Conservation (phyloP, 2,329 filamentous ascomycete genomes). For the Pseudopithomyces maydicus region DNA sequence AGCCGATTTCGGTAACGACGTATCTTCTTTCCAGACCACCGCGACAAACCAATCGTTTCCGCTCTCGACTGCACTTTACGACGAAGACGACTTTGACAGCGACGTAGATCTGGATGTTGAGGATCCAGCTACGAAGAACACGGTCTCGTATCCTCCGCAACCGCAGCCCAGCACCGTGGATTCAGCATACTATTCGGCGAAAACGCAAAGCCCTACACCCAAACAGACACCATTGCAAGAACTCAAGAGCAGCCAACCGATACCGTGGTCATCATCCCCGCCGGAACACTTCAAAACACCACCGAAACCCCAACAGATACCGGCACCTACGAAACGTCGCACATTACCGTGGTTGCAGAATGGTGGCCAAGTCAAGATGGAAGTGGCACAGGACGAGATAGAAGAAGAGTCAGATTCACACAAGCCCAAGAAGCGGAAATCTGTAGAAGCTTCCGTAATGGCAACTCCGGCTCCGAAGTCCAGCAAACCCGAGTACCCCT, state of each 20-base stretch:
- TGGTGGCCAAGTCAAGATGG: slow-evolving; percentile 31
- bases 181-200: slow-evolving; percentile 35
- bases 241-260: slow-evolving; percentile 57
- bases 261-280: slow-evolving; percentile 77
- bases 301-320: slow-evolving; percentile 36
- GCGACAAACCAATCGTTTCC: slow-evolving; percentile 18
- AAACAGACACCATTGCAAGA: slow-evolving; percentile 20
- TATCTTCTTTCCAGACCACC: slow-evolving; percentile 20
- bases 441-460: slow-evolving; percentile 40
- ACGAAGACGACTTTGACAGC: slow-evolving; percentile 85
- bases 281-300: slow-evolving; percentile 48
- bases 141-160: slow-evolving; percentile 49
- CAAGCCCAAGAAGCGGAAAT: slow-evolving; percentile 35
- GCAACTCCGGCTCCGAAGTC: slow-evolving; percentile 53
- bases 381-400: slow-evolving; percentile 20
- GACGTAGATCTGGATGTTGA: slow-evolving; percentile 77
- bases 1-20: slow-evolving; percentile 31
- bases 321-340: slow-evolving; percentile 62
- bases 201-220: slow-evolving; percentile 10
- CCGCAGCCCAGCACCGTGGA: slow-evolving; percentile 24
- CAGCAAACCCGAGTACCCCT: slow-evolving; percentile 53
- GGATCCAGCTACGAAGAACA: slow-evolving; percentile 57
- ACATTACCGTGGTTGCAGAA: slow-evolving; percentile 65
- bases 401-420: slow-evolving; percentile 23
- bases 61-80: slow-evolving; percentile 54